These are phyloP conservation scores for Aspergillus uvarum DNA, from an alignment of 2,329 filamentous ascomycete genomes.

Conservation along the genomic window DNA sequence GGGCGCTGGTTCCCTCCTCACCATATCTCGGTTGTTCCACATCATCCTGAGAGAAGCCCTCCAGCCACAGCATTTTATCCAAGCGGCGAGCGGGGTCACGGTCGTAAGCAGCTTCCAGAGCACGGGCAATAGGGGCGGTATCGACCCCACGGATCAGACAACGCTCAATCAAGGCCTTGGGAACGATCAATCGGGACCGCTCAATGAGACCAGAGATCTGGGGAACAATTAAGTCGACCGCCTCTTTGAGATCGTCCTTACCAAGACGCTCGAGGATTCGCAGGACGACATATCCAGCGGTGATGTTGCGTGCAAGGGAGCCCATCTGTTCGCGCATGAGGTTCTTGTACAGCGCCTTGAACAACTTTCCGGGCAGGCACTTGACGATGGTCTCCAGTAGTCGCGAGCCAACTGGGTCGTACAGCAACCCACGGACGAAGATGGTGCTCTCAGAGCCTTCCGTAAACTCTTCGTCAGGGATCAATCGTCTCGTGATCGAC, in stretches of 20 bases:
- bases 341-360: conserved; percentile 81
- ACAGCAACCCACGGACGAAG: conserved; percentile 84
- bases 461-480: conserved; percentile 75
- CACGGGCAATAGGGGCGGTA: conserved; percentile 54
- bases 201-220: conserved; percentile 72
- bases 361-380: conserved; percentile 79
- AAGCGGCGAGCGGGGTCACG: conserved; percentile 53
- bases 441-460: conserved; percentile 71
- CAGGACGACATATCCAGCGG: conserved; percentile 83
- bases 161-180: conserved; percentile 80
- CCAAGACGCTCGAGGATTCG: conserved; percentile 78
- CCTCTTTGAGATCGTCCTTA: conserved; percentile 78
- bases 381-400: conserved; percentile 83
- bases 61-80: conserved; percentile 60
- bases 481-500: conserved; percentile 71
- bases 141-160: conserved; percentile 68
- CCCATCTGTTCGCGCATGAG: conserved; percentile 78
- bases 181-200: conserved; percentile 72
- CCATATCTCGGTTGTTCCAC: conserved; percentile 48
- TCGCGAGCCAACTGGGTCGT: conserved; percentile 86
- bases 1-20: conserved; percentile 12
- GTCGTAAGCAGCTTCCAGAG: conserved; percentile 59
- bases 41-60: conserved; percentile 50
- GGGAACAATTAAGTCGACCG: conserved; percentile 69
- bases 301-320: conserved; percentile 81